These are phyloP conservation scores for Hygrocybe coccinea DNA, from an alignment of 768 basidiomycete genomes.

Conservation along the genomic window DNA sequence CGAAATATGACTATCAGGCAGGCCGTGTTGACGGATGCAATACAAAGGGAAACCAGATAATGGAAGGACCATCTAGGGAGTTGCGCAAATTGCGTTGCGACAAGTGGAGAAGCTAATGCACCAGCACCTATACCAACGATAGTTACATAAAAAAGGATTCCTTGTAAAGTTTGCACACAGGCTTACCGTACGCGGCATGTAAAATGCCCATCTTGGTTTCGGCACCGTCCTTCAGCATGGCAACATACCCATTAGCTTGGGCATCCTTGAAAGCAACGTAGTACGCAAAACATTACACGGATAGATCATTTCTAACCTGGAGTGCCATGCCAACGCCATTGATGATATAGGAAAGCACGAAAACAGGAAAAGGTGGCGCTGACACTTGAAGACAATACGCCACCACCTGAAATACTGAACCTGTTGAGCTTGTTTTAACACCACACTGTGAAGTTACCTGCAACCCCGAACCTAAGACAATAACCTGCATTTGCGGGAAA, in stretches of 20 bases:
- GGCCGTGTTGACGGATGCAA: constrained; percentile 49
- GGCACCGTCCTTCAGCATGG: constrained; percentile 49
- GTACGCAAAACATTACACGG: not conserved
- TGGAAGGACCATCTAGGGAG: constrained; percentile 69
- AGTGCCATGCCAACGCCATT: constrained; percentile 42
- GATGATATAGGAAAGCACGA: constrained; percentile 44
- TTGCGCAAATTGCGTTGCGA: constrained; percentile 76
- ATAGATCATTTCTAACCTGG: constrained; percentile 33
- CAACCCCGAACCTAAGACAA: constrained; percentile 16
- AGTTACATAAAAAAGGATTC: not conserved
- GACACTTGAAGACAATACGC: constrained; percentile 52
- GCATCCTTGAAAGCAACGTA: constrained; percentile 45
- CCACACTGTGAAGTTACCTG: not conserved
- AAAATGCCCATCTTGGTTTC: constrained; percentile 66
- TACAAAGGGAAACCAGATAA: constrained; percentile 50
- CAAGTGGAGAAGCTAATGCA: constrained; percentile 64
- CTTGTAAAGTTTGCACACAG: not conserved
- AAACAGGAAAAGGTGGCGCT: constrained; percentile 60
- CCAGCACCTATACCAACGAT: constrained; percentile 46
- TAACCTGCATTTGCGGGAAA: constrained; percentile 10
- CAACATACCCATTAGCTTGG: constrained; percentile 68
- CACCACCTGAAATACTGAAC: constrained; percentile 47
- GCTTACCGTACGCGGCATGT: constrained; percentile 57
- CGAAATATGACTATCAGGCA: constrained; percentile 57
- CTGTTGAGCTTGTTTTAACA: constrained; percentile 23